Conservation (phyloP, 371 early-diverging fungal species). For the Mucor piriformis region DNA sequence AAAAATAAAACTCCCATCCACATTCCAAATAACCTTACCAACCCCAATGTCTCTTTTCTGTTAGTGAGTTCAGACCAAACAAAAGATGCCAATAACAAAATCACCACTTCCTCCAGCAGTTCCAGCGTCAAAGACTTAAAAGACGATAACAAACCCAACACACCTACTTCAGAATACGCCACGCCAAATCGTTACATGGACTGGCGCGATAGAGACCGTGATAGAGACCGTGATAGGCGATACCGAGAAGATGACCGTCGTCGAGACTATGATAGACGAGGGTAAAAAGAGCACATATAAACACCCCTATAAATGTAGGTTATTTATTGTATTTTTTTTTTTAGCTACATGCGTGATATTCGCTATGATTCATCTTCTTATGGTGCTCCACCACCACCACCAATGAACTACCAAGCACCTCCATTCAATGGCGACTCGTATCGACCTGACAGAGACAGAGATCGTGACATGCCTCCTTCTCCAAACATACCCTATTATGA, state of each 20-base stretch:
- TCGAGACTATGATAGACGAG: conserved; percentile 47
- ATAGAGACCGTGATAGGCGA: conserved; percentile 50
- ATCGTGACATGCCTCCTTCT: conserved; percentile 44
- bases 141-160: conserved; percentile 29
- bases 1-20: too few species aligned
- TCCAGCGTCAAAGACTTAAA: conserved; percentile 33
- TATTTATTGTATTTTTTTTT: too few species aligned
- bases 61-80: conserved; percentile 1
- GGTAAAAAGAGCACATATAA: conserved; percentile 9
- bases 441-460: conserved; percentile 48
- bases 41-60: neutral
- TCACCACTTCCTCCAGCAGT: conserved; percentile 18
- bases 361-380: conserved; percentile 46
- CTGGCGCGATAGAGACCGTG: conserved; percentile 51
- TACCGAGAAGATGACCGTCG: conserved; percentile 53
- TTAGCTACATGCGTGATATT: conserved; percentile 40
- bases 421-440: conserved; percentile 53
- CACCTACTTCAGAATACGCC: conserved; percentile 2
- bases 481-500: conserved; percentile 43
- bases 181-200: conserved; percentile 39
- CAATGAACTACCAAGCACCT: conserved; percentile 31
- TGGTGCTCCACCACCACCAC: conserved; percentile 36
- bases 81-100: conserved; percentile 25
- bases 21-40: too few species aligned
- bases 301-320: too few species aligned